A percentile compares a stretch with the other conserved stretches of the same genome.
Conservation (phyloP, 352 stramenopile genomes). For the Thalassiosira allenii region DNA sequence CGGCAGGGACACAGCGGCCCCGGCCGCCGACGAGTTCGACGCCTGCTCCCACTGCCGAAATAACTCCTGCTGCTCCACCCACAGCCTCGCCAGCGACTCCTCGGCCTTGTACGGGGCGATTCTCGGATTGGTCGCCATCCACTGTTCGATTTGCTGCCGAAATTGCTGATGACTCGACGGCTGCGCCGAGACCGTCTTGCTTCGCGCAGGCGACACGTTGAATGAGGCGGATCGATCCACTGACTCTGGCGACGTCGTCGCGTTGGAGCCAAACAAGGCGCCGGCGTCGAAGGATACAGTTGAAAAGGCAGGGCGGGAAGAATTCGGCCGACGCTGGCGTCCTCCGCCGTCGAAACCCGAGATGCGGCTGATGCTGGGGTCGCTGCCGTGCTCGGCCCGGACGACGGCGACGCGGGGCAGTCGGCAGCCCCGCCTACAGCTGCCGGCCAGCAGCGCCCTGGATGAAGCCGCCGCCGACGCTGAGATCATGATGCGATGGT, state of each 20-base stretch:
- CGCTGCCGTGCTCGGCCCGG: too few relatives aligned
- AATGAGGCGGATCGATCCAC: too few relatives aligned
- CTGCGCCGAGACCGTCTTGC: too few relatives aligned
- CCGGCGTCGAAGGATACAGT: slow-evolving; percentile 24
- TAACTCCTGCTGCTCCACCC: slow-evolving; percentile 38
- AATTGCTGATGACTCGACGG: not conserved
- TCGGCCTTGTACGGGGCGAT: slow-evolving; percentile 53
- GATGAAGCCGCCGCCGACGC: too few relatives aligned
- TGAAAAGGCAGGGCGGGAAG: slow-evolving; percentile 9
- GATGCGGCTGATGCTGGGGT: too few relatives aligned
- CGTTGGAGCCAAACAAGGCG: slow-evolving; percentile 18
- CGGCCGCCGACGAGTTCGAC: not conserved
- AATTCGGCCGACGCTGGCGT: too few relatives aligned
- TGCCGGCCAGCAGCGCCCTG: too few relatives aligned
- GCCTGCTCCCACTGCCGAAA: slow-evolving; percentile 16
- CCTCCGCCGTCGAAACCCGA: too few relatives aligned
- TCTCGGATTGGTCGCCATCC: slow-evolving; percentile 38
- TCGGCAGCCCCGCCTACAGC: too few relatives aligned
- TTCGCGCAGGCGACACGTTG: too few relatives aligned
- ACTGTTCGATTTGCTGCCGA: slow-evolving; percentile 34
- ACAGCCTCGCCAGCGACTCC: slow-evolving; percentile 41
- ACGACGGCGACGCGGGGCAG: too few relatives aligned
- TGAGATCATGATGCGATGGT: too few relatives aligned
- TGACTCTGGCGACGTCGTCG: not conserved
- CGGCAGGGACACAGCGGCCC: not conserved